phyloP scores from a whole-genome alignment of 2,329 filamentous ascomycete species.

The Colletotrichum sp. region DNA sequence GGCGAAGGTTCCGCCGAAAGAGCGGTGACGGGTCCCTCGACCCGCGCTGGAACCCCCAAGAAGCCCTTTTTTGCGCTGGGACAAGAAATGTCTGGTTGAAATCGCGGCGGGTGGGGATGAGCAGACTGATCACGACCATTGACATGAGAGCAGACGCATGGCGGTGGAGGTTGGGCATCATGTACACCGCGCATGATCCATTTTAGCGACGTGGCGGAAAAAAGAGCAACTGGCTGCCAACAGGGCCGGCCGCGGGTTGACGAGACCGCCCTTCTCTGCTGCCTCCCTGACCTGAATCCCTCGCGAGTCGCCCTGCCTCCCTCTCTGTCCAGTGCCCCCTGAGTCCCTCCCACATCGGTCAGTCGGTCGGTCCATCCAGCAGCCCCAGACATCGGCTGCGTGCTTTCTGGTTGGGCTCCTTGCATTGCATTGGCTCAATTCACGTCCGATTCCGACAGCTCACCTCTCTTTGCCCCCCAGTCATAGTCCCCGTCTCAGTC shows the following conservation, averaged over 20 bases:
- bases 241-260: slow-evolving; percentile 3
- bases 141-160: slow-evolving; percentile 17
- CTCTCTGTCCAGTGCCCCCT: neutral
- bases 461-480: slow-evolving; percentile 9
- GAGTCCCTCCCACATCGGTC: neutral
- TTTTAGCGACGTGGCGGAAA: slow-evolving; percentile 20
- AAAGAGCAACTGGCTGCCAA: neutral
- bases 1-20: slow-evolving; percentile 21
- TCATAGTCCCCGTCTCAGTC: neutral
- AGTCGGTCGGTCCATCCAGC: neutral
- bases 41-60: slow-evolving; percentile 4
- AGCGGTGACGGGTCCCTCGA: slow-evolving; percentile 16
- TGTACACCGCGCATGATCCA: slow-evolving; percentile 18
- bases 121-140: slow-evolving; percentile 12
- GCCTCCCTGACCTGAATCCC: neutral
- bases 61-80: neutral
- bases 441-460: slow-evolving; percentile 4
- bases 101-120: slow-evolving; percentile 13
- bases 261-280: slow-evolving; percentile 17
- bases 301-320: neutral
- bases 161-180: slow-evolving; percentile 23
- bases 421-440: neutral
- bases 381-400: neutral
- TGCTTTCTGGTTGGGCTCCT: neutral
- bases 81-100: slow-evolving; percentile 17